Conservation (phyloP, 257 asterid genomes). For the Scutellaria minor region DNA sequence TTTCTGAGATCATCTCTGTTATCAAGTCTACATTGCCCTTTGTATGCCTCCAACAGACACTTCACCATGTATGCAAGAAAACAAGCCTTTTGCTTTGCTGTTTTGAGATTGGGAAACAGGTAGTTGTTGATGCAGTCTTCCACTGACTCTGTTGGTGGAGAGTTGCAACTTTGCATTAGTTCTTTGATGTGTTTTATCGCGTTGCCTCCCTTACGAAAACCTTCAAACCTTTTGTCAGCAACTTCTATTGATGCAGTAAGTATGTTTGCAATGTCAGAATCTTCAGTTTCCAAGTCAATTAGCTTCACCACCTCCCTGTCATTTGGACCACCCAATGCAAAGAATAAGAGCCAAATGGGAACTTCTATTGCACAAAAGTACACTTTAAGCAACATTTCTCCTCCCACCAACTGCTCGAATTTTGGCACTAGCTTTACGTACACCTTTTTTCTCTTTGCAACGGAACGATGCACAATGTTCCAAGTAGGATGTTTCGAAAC, state of each 20-base stretch:
- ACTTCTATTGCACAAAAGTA: conserved; percentile 66
- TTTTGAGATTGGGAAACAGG: conserved; percentile 68
- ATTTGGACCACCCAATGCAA: conserved; percentile 76
- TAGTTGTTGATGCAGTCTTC: conserved; percentile 65
- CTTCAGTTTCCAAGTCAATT: conserved; percentile 58
- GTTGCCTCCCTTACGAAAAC: conserved; percentile 58
- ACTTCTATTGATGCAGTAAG: conserved; percentile 72
- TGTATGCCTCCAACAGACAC: conserved; percentile 75
- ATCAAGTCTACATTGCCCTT: conserved; percentile 74
- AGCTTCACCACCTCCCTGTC: conserved; percentile 69
- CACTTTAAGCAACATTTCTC: conserved; percentile 62
- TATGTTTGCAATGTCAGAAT: conserved; percentile 53
- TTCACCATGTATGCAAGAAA: conserved; percentile 91
- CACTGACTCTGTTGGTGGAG: conserved; percentile 75
- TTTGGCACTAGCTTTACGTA: conserved; percentile 66
- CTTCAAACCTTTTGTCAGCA: conserved; percentile 66
- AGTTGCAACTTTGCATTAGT: conserved; percentile 55
- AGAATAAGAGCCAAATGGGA: conserved; percentile 86
- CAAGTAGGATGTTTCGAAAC: conserved; percentile 62
- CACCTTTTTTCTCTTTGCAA: conserved; percentile 56
- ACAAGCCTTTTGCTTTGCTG: conserved; percentile 65
- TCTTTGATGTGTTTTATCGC: conserved; percentile 51
- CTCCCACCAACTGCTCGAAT: conserved; percentile 56
- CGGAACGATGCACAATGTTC: conserved; percentile 69
- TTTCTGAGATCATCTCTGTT: conserved; percentile 88